Evolutionary conservation across 495 filamentous ascomycete genomes (phyloP), one percentile per base, ranked within the genome.

Genomic region (Lineolata rhizophorae): DNA sequence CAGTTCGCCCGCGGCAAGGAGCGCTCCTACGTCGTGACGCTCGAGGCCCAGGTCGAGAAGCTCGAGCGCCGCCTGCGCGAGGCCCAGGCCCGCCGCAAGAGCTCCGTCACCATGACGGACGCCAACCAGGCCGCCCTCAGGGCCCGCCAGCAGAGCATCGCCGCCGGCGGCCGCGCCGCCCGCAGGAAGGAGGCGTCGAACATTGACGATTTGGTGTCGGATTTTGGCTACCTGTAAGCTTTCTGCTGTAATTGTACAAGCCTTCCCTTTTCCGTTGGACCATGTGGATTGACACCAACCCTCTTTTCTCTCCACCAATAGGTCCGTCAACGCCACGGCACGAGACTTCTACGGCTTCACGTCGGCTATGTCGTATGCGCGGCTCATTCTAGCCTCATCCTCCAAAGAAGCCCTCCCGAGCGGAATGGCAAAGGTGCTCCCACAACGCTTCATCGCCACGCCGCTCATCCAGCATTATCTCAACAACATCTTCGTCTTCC

Each of bases 1-100:
- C 78, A 91, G 50, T 92, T 93, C 50, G 82, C 84, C 10, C 67
- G 76, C 35, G 85, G 85, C 17, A 93, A 92, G 53, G 85, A 95
- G 48, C 62, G 84, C 42, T 93, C 81, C 50, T 95, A 93, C 56
- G 82, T 93, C 18, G 81, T 83, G 4, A 85, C 83, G 2, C 61
- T 95, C 16, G 85, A 95, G 51, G 68, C 76, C 3, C 74, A 76
- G 32, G 71, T 85, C 39, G 84, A 93, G 46, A 80, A 70, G 53
- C 65, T 95, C 10, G 76, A 87, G 48, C 73, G 65, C 47, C 62
- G 64, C 38, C 57, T 85, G 25, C 51, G 56, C 18, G 72, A 74
- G 43, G 70, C 68, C 22, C 57, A 58, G 34, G 58, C 56, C 5
- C 51, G 65, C 20, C 69, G 70, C 42, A 64, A 60, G 8, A 68